A percentile compares a stretch with the other conserved stretches of the same genome.
Evolutionary conservation across 345 rosid genomes (phyloP).

Genomic region (Crucihimalaya himalaica): DNA sequence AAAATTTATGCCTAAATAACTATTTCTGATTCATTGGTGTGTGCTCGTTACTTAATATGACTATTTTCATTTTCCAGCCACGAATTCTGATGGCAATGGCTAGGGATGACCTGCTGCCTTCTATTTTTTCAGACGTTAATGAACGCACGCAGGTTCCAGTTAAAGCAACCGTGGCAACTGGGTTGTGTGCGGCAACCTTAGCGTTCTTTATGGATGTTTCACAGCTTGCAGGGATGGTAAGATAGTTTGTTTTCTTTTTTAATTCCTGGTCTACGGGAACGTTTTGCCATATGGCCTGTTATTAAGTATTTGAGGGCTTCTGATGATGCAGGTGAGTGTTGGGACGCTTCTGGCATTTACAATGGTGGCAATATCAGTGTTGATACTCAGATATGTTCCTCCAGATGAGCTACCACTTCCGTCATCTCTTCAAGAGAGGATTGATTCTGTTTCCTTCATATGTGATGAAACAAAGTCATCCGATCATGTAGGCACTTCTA

Average conservation of each 20-base stretch:
- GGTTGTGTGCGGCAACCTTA: conserved; percentile 66
- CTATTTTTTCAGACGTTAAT: conserved; percentile 79
- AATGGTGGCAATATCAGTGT: conserved; percentile 89
- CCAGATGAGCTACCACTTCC: conserved; percentile 91
- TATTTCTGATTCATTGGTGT: conserved; percentile 1
- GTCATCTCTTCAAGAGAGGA: conserved; percentile 71
- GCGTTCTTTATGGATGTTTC: conserved; percentile 85
- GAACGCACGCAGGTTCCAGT: conserved; percentile 71
- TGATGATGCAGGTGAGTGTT: conserved; percentile 80
- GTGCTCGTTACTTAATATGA: background rate
- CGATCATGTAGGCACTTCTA: conserved; percentile 40
- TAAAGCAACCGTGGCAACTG: conserved; percentile 74
- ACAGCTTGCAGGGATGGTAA: conserved; percentile 90
- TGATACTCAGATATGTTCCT: conserved; percentile 92
- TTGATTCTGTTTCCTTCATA: conserved; percentile 58
- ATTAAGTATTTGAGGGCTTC: conserved; percentile 16
- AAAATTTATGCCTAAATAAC: too few relatives aligned
- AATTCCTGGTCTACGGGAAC: background rate
- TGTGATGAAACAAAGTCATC: conserved; percentile 31
- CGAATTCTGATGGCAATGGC: conserved; percentile 95
- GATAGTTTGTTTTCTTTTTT: background rate
- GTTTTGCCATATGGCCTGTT: background rate
- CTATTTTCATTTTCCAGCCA: conserved; percentile 53
- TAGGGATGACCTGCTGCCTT: conserved; percentile 86
- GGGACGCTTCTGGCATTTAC: conserved; percentile 99